Percentiles rank a stretch among this genome's conserved stretches.
These are phyloP conservation scores for Lasiodiplodia sp. DNA, from an alignment of 2,329 filamentous ascomycete genomes.

Conservation along the genomic window DNA sequence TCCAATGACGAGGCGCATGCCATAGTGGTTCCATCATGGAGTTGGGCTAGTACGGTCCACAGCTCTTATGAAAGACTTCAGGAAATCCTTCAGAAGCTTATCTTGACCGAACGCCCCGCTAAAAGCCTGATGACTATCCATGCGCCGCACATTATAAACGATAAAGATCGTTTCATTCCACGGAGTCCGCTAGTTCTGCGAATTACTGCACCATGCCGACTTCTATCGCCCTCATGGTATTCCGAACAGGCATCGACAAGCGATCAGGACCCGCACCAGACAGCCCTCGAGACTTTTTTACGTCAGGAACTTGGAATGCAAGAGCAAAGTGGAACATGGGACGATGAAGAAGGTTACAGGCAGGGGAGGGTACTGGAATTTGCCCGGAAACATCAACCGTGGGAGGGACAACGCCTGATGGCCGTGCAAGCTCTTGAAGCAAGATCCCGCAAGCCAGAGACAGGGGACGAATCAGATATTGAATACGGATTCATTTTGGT, in stretches of 20 bases:
- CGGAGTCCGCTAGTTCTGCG: background rate
- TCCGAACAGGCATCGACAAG: background rate
- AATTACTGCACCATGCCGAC: background rate
- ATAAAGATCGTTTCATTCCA: background rate
- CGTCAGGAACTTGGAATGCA: too few species aligned
- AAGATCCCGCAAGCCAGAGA: background rate
- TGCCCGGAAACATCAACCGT: background rate
- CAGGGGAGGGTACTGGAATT: background rate
- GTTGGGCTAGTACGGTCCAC: background rate
- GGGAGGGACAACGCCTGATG: background rate
- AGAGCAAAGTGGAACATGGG: too few species aligned
- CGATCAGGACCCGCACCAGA: too few species aligned
- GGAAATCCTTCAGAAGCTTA: too few species aligned
- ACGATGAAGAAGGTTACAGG: too few species aligned
- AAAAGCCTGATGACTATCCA: background rate
- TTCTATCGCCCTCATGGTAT: background rate
- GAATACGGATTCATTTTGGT: background rate
- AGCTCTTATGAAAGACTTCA: background rate
- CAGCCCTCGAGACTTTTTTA: too few species aligned
- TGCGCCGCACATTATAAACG: background rate
- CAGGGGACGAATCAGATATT: background rate
- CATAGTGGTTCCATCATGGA: background rate
- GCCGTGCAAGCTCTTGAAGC: background rate
- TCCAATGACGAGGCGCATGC: background rate
- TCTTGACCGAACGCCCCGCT: too few species aligned